A percentile compares a stretch with the other conserved stretches of the same genome.
Conservation (phyloP, 208 protist genomes). For the Jaenimonas drosophilae region DNA sequence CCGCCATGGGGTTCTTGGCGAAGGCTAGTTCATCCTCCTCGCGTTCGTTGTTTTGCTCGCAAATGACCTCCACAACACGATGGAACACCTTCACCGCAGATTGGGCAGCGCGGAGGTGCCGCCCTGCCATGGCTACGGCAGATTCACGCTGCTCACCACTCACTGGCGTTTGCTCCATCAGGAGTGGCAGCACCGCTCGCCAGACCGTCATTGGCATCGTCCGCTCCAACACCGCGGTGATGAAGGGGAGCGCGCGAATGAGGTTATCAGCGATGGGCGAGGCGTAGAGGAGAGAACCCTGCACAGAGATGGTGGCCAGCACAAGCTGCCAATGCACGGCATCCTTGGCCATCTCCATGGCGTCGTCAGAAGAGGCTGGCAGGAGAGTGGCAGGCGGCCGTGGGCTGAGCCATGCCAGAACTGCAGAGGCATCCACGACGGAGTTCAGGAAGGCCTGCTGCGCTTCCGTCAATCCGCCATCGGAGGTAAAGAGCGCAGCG, state of each 20-base stretch:
- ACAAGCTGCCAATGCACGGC: constrained; percentile 35
- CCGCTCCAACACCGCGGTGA: constrained; percentile 22
- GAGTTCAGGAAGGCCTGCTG: constrained; percentile 44
- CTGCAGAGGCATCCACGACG: constrained; percentile 18
- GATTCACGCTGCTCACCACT: constrained; percentile 16
- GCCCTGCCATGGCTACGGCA: constrained; percentile 17
- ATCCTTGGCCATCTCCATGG: constrained; percentile 8
- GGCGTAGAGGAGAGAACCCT: constrained; percentile 43
- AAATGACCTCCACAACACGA: constrained; percentile 27
- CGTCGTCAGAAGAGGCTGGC: background rate
- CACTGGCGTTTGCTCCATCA: constrained; percentile 18
- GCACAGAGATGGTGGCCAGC: constrained; percentile 29
- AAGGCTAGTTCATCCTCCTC: constrained; percentile 70
- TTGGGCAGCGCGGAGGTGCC: constrained; percentile 31
- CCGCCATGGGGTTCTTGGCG: constrained; percentile 34
- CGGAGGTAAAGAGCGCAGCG: constrained; percentile 12
- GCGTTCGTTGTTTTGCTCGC: constrained; percentile 24
- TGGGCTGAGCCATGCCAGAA: constrained; percentile 23
- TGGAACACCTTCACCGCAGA: constrained; percentile 44
- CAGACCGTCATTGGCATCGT: constrained; percentile 46
- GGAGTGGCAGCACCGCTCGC: constrained; percentile 33
- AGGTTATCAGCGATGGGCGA: constrained; percentile 16
- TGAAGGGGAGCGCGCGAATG: constrained; percentile 37
- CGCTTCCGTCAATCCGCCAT: constrained; percentile 9
- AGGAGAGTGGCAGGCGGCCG: constrained; percentile 3